Evolutionary conservation across 1,284 basidiomycete genomes (phyloP).

Genomic region (Irpex lacteus): DNA sequence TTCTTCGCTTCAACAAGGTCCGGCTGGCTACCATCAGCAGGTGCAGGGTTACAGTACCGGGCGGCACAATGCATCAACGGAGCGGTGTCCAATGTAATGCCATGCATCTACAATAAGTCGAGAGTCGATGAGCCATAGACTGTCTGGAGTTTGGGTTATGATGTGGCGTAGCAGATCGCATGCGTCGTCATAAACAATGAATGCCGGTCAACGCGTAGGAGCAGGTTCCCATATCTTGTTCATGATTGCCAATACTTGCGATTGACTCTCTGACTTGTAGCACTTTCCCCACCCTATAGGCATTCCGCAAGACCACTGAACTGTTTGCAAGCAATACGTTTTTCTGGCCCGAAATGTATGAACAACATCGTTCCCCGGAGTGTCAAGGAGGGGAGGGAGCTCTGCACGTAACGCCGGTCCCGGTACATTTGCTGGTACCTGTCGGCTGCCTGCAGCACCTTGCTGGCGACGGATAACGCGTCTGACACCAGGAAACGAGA

Average conservation of each 20-base stretch:
- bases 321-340: constrained; percentile 8
- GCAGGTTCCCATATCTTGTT: constrained; percentile 6
- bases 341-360: constrained; percentile 9
- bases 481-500: constrained; percentile 3
- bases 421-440: not conserved
- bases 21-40: constrained; percentile 9
- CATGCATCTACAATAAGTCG: constrained; percentile 11
- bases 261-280: constrained; percentile 9
- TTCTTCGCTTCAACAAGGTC: constrained; percentile 5
- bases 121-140: constrained; percentile 8
- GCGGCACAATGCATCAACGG: constrained; percentile 7
- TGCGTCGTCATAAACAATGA: constrained; percentile 9
- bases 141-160: constrained; percentile 4
- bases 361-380: not conserved
- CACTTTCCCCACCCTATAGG: constrained; percentile 14
- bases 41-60: constrained; percentile 8
- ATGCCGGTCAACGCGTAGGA: constrained; percentile 4
- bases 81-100: constrained; percentile 10
- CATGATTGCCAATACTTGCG: constrained; percentile 9
- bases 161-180: constrained; percentile 11
- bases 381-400: not conserved
- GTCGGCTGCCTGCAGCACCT: not conserved
- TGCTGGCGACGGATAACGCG: constrained; percentile 9
- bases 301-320: constrained; percentile 13
- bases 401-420: not conserved